phyloP scores from a whole-genome alignment of 371 early-diverging fungal species.

The Mortierella sp. region DNA sequence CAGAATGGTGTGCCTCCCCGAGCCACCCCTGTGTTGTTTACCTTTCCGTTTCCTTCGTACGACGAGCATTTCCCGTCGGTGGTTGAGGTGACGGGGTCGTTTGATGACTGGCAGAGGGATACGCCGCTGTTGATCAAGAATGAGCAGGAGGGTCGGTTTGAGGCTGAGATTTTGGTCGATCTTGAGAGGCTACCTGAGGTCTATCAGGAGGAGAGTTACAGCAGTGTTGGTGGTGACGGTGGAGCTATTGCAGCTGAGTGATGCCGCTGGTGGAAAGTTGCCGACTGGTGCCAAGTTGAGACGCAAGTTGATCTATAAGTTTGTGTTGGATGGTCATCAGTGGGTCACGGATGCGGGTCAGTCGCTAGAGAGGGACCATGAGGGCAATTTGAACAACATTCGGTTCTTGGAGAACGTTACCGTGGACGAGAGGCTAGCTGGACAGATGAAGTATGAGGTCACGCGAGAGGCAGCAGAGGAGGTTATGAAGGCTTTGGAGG shows the following conservation, averaged over 20 bases:
- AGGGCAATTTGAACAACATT: slow-evolving; percentile 33
- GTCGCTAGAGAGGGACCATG: slow-evolving; percentile 22
- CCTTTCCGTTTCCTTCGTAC: slow-evolving; percentile 10
- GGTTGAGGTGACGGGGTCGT: slow-evolving; percentile 24
- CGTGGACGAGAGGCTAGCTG: neutral
- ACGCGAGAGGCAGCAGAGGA: neutral
- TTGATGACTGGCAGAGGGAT: slow-evolving; percentile 31
- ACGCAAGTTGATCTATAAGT: slow-evolving; percentile 30
- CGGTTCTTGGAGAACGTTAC: slow-evolving; percentile 10
- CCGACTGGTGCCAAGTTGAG: neutral
- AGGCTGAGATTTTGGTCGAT: slow-evolving; percentile 17
- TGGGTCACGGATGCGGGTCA: slow-evolving; percentile 34
- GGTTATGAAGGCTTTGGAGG: neutral
- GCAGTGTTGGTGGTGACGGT: neutral
- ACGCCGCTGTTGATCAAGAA: neutral
- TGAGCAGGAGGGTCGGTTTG: slow-evolving; percentile 14
- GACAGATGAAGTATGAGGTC: neutral
- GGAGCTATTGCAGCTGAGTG: neutral
- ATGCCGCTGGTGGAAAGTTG: neutral
- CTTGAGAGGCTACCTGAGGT: slow-evolving; percentile 12
- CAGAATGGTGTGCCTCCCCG: neutral
- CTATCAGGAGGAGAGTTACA: neutral
- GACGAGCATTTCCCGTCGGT: slow-evolving; percentile 12
- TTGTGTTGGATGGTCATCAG: slow-evolving; percentile 27
- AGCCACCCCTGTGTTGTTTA: slow-evolving; percentile 13